Percentiles rank a stretch among this genome's conserved stretches.
Conservation (phyloP, 2,329 filamentous ascomycete species). For the Sporothrix inflata region DNA sequence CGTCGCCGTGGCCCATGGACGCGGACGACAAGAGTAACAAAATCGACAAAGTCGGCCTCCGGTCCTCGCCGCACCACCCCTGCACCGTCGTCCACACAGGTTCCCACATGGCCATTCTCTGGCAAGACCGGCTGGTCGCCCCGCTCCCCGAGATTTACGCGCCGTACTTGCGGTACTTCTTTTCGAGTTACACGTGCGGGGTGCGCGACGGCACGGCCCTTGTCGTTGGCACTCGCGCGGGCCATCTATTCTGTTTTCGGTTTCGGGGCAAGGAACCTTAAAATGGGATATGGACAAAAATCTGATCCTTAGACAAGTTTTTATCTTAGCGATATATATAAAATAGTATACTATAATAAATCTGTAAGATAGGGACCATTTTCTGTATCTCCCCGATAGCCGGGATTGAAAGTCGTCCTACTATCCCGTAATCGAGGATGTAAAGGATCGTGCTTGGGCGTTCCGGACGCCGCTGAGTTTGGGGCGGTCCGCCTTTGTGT, state of each 20-base stretch:
- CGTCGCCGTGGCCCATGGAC: not conserved
- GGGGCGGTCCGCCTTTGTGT: not conserved
- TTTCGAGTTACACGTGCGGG: conserved; percentile 11
- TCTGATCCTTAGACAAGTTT: too few species aligned
- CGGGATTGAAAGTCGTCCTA: not conserved
- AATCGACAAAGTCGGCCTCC: conserved; percentile 9
- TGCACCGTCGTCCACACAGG: not conserved
- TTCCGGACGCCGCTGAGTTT: not conserved
- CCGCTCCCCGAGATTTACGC: not conserved
- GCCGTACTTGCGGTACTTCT: not conserved
- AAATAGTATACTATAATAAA: too few species aligned
- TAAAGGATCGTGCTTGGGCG: not conserved
- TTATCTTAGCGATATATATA: too few species aligned
- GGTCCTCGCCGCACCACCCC: conserved; percentile 8
- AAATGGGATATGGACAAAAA: too few species aligned
- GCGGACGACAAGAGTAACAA: not conserved
- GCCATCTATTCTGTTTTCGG: too few species aligned
- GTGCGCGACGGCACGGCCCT: too few species aligned
- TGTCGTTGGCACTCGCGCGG: too few species aligned
- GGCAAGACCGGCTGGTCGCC: conserved; percentile 20
- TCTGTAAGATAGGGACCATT: not conserved
- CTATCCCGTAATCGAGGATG: not conserved
- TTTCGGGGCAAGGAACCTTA: too few species aligned
- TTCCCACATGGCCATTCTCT: conserved; percentile 21
- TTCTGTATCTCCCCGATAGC: not conserved